Percentiles rank a stretch among this genome's conserved stretches.
These are phyloP conservation scores for Sporothrix mexicana DNA, from an alignment of 2,329 filamentous ascomycete species.

Conservation along the genomic window DNA sequence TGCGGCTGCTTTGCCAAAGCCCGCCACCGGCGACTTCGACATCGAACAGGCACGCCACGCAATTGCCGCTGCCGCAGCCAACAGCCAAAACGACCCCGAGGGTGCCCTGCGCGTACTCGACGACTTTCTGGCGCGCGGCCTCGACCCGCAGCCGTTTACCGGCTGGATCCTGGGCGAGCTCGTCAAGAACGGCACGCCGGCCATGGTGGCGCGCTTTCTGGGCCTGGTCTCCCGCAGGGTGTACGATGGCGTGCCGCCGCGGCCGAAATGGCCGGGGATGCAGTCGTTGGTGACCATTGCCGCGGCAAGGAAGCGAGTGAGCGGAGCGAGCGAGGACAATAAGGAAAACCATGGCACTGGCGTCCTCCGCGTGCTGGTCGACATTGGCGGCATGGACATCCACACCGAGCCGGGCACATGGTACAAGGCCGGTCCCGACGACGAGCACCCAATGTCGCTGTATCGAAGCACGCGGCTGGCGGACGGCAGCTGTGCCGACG, in stretches of 20 bases:
- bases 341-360: neutral
- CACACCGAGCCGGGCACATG: neutral
- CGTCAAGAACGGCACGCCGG: conserved; percentile 16
- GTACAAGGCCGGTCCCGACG: conserved; percentile 19
- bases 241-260: conserved; percentile 14
- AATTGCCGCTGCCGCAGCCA: neutral
- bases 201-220: conserved; percentile 23
- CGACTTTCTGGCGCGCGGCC: neutral
- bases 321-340: neutral
- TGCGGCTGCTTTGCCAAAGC: too few relatives aligned
- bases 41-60: neutral
- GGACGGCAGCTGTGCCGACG: conserved; percentile 22
- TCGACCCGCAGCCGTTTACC: conserved; percentile 21
- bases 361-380: conserved; percentile 18
- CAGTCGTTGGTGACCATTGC: conserved; percentile 13
- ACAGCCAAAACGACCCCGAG: neutral
- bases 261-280: conserved; percentile 8
- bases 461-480: neutral
- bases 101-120: neutral
- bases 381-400: conserved; percentile 29
- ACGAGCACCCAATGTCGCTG: conserved; percentile 12
- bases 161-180: conserved; percentile 9
- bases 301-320: neutral
- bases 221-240: neutral
- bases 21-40: neutral